A percentile compares a stretch with the other conserved stretches of the same genome.
phyloP scores from a whole-genome alignment of 2,329 filamentous ascomycete genomes.

The Botryosphaeria dothidea region DNA sequence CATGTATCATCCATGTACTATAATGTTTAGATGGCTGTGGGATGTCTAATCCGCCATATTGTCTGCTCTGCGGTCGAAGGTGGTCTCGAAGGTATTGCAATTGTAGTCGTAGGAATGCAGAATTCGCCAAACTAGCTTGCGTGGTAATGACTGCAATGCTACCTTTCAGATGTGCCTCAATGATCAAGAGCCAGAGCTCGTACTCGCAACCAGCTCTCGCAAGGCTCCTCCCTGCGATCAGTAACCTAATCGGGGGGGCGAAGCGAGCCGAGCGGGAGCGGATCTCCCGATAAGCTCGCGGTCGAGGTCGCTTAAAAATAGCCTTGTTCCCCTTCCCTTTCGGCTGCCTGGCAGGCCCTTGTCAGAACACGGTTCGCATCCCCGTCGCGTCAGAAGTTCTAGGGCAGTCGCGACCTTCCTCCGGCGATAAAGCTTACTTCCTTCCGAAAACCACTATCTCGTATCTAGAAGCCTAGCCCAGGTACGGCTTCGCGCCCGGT shows the following conservation, averaged over 20 bases:
- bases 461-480: conserved; percentile 10
- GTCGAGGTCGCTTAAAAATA: not conserved
- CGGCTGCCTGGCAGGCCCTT: not conserved
- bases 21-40: too few relatives aligned
- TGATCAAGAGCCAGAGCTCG: too few relatives aligned
- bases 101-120: too few relatives aligned
- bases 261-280: not conserved
- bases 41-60: too few relatives aligned
- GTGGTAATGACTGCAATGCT: too few relatives aligned
- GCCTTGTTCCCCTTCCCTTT: too few relatives aligned
- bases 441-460: conserved; percentile 5
- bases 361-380: not conserved
- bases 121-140: too few relatives aligned
- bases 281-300: not conserved
- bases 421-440: not conserved
- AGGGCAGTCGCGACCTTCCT: not conserved
- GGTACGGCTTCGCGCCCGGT: not conserved
- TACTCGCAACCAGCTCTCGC: too few relatives aligned
- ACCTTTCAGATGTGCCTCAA: too few relatives aligned
- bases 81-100: too few relatives aligned
- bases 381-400: not conserved
- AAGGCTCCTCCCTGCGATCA: not conserved
- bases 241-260: not conserved
- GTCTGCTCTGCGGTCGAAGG: too few relatives aligned
- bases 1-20: too few relatives aligned